Evolutionary conservation across 202 grass and related monocot species (phyloP).

Genomic region (Musa balbisiana): DNA sequence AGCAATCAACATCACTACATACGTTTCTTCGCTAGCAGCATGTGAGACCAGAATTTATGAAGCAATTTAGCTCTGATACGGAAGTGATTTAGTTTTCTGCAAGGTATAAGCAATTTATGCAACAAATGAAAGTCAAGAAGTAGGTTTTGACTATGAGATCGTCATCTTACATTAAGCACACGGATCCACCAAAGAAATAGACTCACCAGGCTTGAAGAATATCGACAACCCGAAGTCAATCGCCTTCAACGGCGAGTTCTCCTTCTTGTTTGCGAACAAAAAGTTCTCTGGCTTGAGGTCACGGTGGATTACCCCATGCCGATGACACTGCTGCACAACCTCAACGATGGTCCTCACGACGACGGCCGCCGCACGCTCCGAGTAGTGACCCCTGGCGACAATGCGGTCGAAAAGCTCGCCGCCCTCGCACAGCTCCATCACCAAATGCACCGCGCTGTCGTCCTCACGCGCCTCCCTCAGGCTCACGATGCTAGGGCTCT

Average conservation of each 20-base stretch:
- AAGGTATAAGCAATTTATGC: not conserved
- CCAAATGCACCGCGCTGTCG: slow-evolving; percentile 84
- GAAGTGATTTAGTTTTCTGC: not conserved
- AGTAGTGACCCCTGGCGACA: slow-evolving; percentile 85
- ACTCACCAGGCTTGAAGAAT: slow-evolving; percentile 58
- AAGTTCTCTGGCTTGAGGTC: slow-evolving; percentile 98
- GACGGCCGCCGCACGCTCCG: slow-evolving; percentile 71
- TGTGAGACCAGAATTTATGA: not conserved
- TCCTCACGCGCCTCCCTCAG: slow-evolving; percentile 92
- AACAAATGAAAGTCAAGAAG: not conserved
- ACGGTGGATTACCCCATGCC: slow-evolving; percentile 87
- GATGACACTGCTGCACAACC: slow-evolving; percentile 95
- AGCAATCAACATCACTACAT: too few relatives aligned
- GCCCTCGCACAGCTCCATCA: slow-evolving; percentile 98
- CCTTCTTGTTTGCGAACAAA: slow-evolving; percentile 91
- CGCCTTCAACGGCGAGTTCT: slow-evolving; percentile 91
- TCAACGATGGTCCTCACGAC: slow-evolving; percentile 83
- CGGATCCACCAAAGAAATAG: not conserved
- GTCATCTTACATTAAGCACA: not conserved
- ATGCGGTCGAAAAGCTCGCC: slow-evolving; percentile 97
- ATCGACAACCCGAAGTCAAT: slow-evolving; percentile 93
- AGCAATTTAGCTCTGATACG: not conserved
- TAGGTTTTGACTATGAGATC: not conserved
- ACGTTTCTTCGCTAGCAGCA: not conserved
- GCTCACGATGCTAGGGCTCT: slow-evolving; percentile 60